phyloP scores from a whole-genome alignment of 2,329 filamentous ascomycete genomes.

The Arthrinium puccinioides region DNA sequence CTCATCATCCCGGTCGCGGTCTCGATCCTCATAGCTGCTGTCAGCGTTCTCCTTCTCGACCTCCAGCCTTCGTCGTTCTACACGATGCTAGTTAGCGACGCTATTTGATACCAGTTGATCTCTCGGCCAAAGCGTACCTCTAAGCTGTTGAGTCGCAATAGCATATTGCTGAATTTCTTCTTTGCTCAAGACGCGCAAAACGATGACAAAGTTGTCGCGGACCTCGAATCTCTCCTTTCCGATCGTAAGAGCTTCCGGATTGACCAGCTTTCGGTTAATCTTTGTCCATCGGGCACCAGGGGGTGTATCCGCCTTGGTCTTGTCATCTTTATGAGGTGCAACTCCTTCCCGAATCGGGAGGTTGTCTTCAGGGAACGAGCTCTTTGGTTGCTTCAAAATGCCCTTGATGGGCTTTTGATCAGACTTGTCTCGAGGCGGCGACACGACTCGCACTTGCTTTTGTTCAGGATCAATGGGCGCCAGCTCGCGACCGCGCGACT shows the following conservation, averaged over 20 bases:
- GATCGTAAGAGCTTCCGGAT: constrained; percentile 76
- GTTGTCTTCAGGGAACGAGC: constrained; percentile 79
- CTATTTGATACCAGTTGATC: constrained; percentile 14
- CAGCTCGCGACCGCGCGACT: constrained; percentile 35
- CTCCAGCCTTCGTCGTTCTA: constrained; percentile 34
- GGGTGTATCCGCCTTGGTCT: constrained; percentile 65
- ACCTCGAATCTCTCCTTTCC: constrained; percentile 91
- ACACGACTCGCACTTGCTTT: constrained; percentile 60
- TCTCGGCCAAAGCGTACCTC: constrained; percentile 65
- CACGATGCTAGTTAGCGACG: constrained; percentile 19
- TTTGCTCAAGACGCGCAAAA: constrained; percentile 76
- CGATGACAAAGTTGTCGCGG: constrained; percentile 88
- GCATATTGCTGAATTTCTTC: constrained; percentile 89
- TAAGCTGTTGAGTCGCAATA: constrained; percentile 69
- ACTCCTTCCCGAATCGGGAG: constrained; percentile 83
- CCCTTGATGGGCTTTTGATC: constrained; percentile 69
- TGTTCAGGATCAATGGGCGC: constrained; percentile 22
- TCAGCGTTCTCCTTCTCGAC: constrained; percentile 22
- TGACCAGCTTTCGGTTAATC: constrained; percentile 81
- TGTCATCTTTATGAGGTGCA: constrained; percentile 84
- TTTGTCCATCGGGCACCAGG: constrained; percentile 86
- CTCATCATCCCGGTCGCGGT: constrained; percentile 22
- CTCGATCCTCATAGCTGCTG: constrained; percentile 12
- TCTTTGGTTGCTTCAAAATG: constrained; percentile 77
- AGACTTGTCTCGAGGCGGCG: constrained; percentile 56